Conservation (phyloP, 83 land plant genomes). For the Larix sibirica region DNA sequence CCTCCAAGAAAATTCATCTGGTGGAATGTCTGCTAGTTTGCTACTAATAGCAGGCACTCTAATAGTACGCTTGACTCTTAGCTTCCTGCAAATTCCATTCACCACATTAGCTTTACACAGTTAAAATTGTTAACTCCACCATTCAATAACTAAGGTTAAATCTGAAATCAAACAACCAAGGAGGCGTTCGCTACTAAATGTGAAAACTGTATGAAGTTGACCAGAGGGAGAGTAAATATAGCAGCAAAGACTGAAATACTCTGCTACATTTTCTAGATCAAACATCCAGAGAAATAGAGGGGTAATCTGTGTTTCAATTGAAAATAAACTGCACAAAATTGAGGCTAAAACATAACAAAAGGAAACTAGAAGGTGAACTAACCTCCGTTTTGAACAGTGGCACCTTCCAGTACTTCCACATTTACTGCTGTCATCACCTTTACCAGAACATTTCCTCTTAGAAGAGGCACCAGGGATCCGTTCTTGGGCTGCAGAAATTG, state of each 20-base stretch:
- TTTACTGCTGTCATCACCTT: constrained; percentile 61
- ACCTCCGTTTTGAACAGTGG: constrained; percentile 90
- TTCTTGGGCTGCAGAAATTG: constrained; percentile 31
- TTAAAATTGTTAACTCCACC: not conserved
- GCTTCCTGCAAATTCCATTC: constrained; percentile 51
- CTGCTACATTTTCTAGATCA: no score
- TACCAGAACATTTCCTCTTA: constrained; percentile 62
- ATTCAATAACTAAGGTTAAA: no score
- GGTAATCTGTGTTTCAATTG: not conserved
- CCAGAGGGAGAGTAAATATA: not conserved
- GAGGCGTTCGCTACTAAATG: not conserved
- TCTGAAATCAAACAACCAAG: not conserved
- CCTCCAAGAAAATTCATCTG: constrained; percentile 92
- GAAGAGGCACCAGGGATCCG: constrained; percentile 19
- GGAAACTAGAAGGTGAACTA: not conserved
- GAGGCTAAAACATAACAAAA: not conserved
- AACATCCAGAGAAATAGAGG: not conserved
- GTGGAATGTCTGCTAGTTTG: constrained; percentile 91
- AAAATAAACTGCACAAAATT: not conserved
- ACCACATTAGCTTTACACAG: not conserved
- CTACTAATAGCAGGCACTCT: constrained; percentile 90
- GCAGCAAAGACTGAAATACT: not conserved
- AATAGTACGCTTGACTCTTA: constrained; percentile 73
- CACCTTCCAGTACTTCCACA: constrained; percentile 73
- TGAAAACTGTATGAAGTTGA: not conserved